Evolutionary conservation across 2,329 filamentous ascomycete genomes (phyloP).

Genomic region (Stagonosporopsis cucurbitacearum): DNA sequence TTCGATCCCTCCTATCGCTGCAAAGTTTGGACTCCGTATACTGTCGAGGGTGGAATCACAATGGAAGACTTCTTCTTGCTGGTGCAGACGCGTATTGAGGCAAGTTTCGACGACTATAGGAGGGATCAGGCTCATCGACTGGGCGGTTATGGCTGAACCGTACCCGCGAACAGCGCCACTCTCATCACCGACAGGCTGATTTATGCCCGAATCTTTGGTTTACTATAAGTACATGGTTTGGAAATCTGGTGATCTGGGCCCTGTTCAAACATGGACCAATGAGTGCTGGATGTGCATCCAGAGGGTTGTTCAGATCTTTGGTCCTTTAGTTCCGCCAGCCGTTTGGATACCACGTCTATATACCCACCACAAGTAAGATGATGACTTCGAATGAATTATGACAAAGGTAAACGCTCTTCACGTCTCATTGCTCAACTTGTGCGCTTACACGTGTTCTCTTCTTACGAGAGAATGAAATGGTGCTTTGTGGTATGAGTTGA

Average conservation of each 20-base stretch:
- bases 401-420: background rate
- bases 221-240: background rate
- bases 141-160: background rate
- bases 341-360: background rate
- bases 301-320: background rate
- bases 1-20: slow-evolving; percentile 19
- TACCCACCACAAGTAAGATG: background rate
- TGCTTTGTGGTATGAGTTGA: too few species aligned
- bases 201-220: background rate
- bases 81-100: slow-evolving; percentile 16
- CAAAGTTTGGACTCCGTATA: slow-evolving; percentile 19
- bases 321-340: background rate
- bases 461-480: too few species aligned
- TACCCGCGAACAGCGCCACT: background rate
- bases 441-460: background rate
- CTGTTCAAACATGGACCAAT: background rate
- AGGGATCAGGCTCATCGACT: slow-evolving; percentile 9
- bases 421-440: background rate
- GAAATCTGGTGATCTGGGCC: background rate
- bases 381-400: background rate
- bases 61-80: slow-evolving; percentile 17
- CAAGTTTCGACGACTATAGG: slow-evolving; percentile 13
- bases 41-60: slow-evolving; percentile 15
- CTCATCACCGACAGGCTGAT: background rate
- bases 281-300: background rate